phyloP scores from a whole-genome alignment of 495 filamentous ascomycete species.

The Darksidea phi region DNA sequence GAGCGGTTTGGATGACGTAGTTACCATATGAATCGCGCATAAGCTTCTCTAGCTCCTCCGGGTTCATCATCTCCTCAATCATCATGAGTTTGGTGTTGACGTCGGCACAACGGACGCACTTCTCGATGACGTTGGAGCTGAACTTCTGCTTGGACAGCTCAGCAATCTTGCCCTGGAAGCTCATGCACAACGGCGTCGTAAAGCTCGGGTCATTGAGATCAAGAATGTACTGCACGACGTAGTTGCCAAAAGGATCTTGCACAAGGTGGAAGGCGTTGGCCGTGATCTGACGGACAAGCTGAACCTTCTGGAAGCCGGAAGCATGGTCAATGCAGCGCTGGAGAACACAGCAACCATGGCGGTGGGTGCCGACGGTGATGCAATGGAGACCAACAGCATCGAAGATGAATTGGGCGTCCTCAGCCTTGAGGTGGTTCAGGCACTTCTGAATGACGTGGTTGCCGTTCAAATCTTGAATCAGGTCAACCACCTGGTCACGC shows the following conservation, averaged over 20 bases:
- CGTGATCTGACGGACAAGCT: conserved; percentile 82
- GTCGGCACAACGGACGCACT: conserved; percentile 83
- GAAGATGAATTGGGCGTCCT: conserved; percentile 93
- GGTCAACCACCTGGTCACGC: conserved; percentile 73
- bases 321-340: conserved; percentile 98
- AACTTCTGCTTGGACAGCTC: conserved; percentile 94
- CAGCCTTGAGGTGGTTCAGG: conserved; percentile 79
- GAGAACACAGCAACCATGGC: conserved; percentile 95
- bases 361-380: conserved; percentile 90
- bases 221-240: conserved; percentile 97
- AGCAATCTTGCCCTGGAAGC: conserved; percentile 71
- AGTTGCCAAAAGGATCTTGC: conserved; percentile 97
- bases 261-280: conserved; percentile 76
- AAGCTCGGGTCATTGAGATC: conserved; percentile 81
- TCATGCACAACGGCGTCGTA: conserved; percentile 76
- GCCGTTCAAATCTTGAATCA: conserved; percentile 96
- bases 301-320: conserved; percentile 80
- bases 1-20: conserved; percentile 94
- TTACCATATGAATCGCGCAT: conserved; percentile 91
- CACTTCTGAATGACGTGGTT: conserved; percentile 99
- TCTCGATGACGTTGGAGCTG: conserved; percentile 98
- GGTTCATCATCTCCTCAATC: conserved; percentile 75
- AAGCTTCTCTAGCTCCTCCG: conserved; percentile 77
- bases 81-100: conserved; percentile 68
- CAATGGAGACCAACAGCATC: conserved; percentile 84